Evolutionary conservation across 2,329 filamentous ascomycete species (phyloP), one percentile per base, ranked within the genome.

Genomic region (Fusarium falciforme): DNA sequence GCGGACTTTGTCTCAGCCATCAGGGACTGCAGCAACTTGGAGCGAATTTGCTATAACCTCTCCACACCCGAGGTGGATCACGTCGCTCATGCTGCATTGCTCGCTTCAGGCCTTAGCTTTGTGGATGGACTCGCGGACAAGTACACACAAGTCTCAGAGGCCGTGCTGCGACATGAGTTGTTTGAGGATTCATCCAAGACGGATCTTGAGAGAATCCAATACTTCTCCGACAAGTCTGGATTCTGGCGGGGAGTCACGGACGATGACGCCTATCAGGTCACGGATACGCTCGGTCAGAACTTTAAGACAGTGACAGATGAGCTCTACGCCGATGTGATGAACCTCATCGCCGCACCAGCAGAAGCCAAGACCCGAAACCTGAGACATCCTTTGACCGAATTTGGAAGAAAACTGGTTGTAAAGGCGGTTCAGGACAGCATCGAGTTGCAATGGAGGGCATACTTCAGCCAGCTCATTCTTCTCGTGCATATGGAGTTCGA

Each of bases 401-500:
- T 96, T 79, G 96, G 96, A 20, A 89, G 91, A 44, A 93, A 91
- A 75, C 84, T 95, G 2, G 86, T 95, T 16, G 89, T 97, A 12
- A 92, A 91, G 70, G 92, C 94, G 8, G 91, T 93, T 0, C 93
- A 96, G 78, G 95, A 98, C 79, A 92, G 90, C 14, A 89, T 96
- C 8, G 88, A 93, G 60, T 83, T 94, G 35, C 92, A 93, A 68
- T 92, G 91, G 83, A 90, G 90, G 68, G 86, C 96, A 10, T 90
- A 97, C 60, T 91, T 97, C 71, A 94, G 96, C 78, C 89, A 98
- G 67, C 85, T 98, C 3, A 88, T 96, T 4, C 87, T 99, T 8
- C 87, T 97, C 17, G 89, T 96, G 11, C 95, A 98, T 81, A 93
- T 98, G 87, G 93, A 96, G 80, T 92, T 92, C 42, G 94, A 96